phyloP scores from a whole-genome alignment of 1,284 basidiomycete species.

The Heterobasidion parviporum region DNA sequence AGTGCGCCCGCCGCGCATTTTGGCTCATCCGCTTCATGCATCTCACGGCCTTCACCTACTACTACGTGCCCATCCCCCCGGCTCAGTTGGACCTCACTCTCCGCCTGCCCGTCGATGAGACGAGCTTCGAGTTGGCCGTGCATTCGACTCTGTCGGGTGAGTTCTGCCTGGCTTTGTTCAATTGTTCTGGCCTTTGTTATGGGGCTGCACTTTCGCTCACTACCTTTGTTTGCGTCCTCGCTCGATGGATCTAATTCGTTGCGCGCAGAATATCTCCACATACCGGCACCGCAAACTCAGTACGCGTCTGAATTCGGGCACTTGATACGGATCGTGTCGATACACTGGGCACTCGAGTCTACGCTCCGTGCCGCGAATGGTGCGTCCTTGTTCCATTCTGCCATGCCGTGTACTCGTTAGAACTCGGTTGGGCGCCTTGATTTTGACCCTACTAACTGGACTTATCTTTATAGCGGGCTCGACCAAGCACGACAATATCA shows the following conservation, averaged over 20 bases:
- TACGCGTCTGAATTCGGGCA: conserved; percentile 66
- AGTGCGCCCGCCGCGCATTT: conserved; percentile 67
- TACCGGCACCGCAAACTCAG: conserved; percentile 48
- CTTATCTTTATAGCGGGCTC: not conserved
- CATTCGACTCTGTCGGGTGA: conserved; percentile 55
- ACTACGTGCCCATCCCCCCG: conserved; percentile 18
- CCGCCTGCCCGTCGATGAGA: conserved; percentile 67
- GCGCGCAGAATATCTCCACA: conserved; percentile 54
- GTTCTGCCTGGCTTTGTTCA: conserved; percentile 11
- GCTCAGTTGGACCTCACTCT: conserved; percentile 42
- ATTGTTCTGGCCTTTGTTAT: not conserved
- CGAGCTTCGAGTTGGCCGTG: conserved; percentile 62
- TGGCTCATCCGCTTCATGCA: conserved; percentile 60
- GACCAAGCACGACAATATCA: conserved; percentile 2
- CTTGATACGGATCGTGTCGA: conserved; percentile 55
- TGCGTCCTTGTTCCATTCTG: conserved; percentile 12
- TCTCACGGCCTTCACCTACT: conserved; percentile 13
- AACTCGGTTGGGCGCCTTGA: not conserved
- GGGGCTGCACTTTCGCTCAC: not conserved
- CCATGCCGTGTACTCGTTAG: not conserved
- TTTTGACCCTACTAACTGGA: not conserved
- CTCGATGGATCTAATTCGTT: not conserved
- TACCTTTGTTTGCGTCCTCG: conserved; percentile 5
- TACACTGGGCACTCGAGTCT: conserved; percentile 49
- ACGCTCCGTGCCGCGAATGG: conserved; percentile 14